Conservation (phyloP, 2,329 filamentous ascomycete genomes). For the Botrytis fabae region DNA sequence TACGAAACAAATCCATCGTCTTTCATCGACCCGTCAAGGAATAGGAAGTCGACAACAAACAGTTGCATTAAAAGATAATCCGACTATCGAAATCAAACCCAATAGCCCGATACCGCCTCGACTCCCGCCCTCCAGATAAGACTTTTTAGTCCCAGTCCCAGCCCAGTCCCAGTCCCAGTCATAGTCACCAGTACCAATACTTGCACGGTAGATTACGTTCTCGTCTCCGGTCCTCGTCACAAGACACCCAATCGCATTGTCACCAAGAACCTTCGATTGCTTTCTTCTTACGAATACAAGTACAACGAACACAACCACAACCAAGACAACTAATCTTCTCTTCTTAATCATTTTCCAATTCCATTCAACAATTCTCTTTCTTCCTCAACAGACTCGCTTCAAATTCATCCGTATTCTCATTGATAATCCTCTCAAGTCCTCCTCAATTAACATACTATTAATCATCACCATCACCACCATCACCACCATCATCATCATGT, state of each 20-base stretch:
- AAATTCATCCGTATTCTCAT: background rate
- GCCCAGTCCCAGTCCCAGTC: background rate
- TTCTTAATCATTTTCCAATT: background rate
- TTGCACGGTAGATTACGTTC: background rate
- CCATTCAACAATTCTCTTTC: background rate
- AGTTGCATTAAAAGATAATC: slow-evolving; percentile 20
- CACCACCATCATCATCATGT: slow-evolving; percentile 28
- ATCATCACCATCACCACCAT: background rate
- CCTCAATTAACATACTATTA: background rate
- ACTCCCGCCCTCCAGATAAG: slow-evolving; percentile 20
- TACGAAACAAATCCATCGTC: background rate
- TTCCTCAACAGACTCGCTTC: background rate
- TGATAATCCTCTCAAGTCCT: background rate
- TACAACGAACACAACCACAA: slow-evolving; percentile 20
- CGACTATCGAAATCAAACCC: slow-evolving; percentile 6
- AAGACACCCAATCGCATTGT: slow-evolving; percentile 20
- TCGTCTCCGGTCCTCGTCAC: slow-evolving; percentile 24
- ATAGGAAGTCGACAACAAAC: slow-evolving; percentile 21
- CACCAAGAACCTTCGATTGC: slow-evolving; percentile 15
- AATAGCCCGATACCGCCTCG: slow-evolving; percentile 20
- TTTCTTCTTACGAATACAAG: slow-evolving; percentile 15
- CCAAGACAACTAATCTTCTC: background rate
- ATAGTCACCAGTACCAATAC: background rate
- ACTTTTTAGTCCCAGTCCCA: background rate
- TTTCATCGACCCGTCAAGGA: background rate